Percentiles rank a stretch among this genome's conserved stretches.
Evolutionary conservation across 257 asterid genomes (phyloP).

Genomic region (Solanum paucissectum): DNA sequence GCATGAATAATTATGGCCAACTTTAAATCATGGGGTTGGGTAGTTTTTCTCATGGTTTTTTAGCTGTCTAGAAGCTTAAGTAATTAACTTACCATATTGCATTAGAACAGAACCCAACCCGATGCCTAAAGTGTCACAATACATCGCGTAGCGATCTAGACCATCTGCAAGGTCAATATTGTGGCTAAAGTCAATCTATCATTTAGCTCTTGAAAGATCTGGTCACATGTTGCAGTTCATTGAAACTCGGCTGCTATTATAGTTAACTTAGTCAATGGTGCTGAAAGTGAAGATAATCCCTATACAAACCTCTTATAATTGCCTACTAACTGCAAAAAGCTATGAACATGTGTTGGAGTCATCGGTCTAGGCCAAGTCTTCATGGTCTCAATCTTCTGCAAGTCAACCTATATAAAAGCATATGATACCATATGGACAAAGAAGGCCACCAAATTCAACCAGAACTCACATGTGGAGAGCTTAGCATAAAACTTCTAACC

Average conservation of each 20-base stretch:
- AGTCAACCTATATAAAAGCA: not conserved
- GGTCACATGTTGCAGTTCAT: not conserved
- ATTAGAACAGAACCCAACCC: not conserved
- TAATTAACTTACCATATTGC: too few species aligned
- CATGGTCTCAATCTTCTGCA: not conserved
- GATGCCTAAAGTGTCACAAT: not conserved
- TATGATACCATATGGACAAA: not conserved
- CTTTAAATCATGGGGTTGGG: not conserved
- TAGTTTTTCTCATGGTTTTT: not conserved
- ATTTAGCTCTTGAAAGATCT: not conserved
- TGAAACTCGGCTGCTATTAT: not conserved
- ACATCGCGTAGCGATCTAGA: not conserved
- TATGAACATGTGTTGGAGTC: not conserved
- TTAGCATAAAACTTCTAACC: not conserved
- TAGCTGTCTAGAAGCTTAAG: too few species aligned
- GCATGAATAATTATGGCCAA: not conserved
- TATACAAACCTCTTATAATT: not conserved
- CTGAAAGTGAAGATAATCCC: not conserved
- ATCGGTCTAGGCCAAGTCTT: not conserved
- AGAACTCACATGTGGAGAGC: not conserved
- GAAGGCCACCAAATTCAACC: too few species aligned
- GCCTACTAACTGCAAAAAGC: not conserved
- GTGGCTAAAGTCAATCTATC: not conserved
- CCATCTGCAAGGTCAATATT: not conserved
- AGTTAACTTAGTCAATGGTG: not conserved